These are phyloP conservation scores for Mycena sanguinolenta DNA, from an alignment of 768 basidiomycete species.

Conservation along the genomic window DNA sequence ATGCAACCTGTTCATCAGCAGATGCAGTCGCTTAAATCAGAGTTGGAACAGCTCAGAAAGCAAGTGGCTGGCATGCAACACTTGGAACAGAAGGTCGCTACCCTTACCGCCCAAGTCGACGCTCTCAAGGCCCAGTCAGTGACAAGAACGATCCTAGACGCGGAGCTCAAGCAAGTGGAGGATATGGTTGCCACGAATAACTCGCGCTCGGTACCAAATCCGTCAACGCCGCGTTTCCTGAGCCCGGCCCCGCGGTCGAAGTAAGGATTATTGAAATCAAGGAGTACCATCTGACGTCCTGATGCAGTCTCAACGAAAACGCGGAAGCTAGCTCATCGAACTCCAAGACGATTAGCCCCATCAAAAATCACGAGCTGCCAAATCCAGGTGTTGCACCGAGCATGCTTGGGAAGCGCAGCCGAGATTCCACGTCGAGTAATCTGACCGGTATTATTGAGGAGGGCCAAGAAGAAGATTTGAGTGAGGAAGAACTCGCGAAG, in stretches of 20 bases:
- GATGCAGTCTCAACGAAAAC: constrained; percentile 1
- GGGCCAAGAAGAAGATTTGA: constrained; percentile 52
- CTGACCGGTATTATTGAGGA: constrained; percentile 57
- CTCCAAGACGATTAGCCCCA: constrained; percentile 27
- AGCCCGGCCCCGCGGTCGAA: constrained; percentile 26
- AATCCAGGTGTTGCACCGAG: constrained; percentile 59
- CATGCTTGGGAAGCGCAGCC: constrained; percentile 75
- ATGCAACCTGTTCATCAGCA: constrained; percentile 67
- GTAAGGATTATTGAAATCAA: background rate
- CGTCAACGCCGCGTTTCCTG: constrained; percentile 42
- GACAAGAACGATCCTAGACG: constrained; percentile 35
- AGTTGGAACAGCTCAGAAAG: constrained; percentile 55
- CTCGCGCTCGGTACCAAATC: constrained; percentile 24
- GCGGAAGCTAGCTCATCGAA: constrained; percentile 23
- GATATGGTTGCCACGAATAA: constrained; percentile 19
- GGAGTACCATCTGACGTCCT: background rate
- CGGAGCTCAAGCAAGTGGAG: constrained; percentile 42
- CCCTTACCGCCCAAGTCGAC: constrained; percentile 48
- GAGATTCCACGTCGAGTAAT: constrained; percentile 63
- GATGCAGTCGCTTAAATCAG: constrained; percentile 59
- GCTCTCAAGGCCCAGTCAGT: constrained; percentile 44
- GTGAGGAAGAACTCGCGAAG: constrained; percentile 54
- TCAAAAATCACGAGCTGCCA: constrained; percentile 35
- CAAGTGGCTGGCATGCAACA: constrained; percentile 50
- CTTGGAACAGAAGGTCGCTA: constrained; percentile 53